Percentiles rank a stretch among this genome's conserved stretches.
phyloP scores from a whole-genome alignment of 2,329 filamentous ascomycete genomes.

The Aspergillus sp. region DNA sequence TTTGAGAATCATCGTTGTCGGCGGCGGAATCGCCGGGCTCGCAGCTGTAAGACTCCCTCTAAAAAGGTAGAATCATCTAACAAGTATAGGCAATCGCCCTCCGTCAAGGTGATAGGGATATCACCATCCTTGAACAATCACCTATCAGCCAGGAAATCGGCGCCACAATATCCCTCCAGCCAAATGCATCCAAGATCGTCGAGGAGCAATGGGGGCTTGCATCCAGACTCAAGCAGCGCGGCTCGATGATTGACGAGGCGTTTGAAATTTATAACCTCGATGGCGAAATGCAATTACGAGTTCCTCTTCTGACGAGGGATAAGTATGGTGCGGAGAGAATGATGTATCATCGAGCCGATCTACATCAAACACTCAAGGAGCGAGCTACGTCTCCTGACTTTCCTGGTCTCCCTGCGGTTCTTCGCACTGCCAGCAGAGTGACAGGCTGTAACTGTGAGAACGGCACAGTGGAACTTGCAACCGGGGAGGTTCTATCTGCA shows the following conservation, averaged over 20 bases:
- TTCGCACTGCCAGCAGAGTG: background rate
- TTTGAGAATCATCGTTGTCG: conserved; percentile 50
- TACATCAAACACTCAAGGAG: conserved; percentile 22
- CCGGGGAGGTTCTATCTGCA: conserved; percentile 15
- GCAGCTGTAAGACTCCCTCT: conserved; percentile 20
- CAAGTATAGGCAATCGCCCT: conserved; percentile 26
- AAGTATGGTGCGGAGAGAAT: conserved; percentile 24
- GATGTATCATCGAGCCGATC: conserved; percentile 25
- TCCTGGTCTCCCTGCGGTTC: background rate
- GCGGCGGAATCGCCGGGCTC: conserved; percentile 39
- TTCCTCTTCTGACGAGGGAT: conserved; percentile 17
- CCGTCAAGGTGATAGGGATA: conserved; percentile 18
- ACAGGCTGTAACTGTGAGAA: conserved; percentile 3
- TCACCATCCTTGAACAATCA: conserved; percentile 25
- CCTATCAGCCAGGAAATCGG: conserved; percentile 43
- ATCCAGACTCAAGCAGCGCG: background rate
- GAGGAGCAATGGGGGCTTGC: conserved; percentile 12
- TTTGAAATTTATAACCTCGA: conserved; percentile 27
- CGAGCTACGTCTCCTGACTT: background rate
- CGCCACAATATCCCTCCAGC: conserved; percentile 48
- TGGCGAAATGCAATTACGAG: conserved; percentile 17
- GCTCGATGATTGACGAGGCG: conserved; percentile 23
- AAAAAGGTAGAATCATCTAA: background rate
- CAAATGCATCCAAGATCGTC: conserved; percentile 32
- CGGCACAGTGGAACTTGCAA: conserved; percentile 7